Percentiles rank a stretch among this genome's conserved stretches.
phyloP scores from a whole-genome alignment of 1,139 yeast genomes.

The Debaryomycetaceae sp. region DNA sequence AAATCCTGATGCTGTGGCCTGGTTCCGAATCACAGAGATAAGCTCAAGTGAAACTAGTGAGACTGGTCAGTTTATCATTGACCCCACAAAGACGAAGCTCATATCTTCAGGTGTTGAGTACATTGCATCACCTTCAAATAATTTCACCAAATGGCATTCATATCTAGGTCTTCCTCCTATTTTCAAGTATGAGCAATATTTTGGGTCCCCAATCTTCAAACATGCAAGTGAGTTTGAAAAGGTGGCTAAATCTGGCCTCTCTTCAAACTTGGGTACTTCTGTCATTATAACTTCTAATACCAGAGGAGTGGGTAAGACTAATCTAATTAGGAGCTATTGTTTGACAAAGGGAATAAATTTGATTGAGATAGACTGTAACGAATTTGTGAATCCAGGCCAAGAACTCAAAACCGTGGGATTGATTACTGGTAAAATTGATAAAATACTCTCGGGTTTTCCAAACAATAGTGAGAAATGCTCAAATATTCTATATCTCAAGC shows the following conservation, averaged over 20 bases:
- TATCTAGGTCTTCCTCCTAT: slow-evolving; percentile 44
- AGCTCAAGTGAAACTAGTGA: slow-evolving; percentile 25
- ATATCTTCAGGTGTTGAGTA: slow-evolving; percentile 61
- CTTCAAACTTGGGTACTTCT: slow-evolving; percentile 49
- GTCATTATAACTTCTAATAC: slow-evolving; percentile 65
- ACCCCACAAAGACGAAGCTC: slow-evolving; percentile 62
- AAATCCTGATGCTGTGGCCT: slow-evolving; percentile 71
- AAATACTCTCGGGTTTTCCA: slow-evolving; percentile 26
- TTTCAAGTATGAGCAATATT: slow-evolving; percentile 27
- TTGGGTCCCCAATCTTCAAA: slow-evolving; percentile 27
- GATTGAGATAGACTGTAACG: slow-evolving; percentile 67
- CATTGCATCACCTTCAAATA: slow-evolving; percentile 33
- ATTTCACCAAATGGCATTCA: slow-evolving; percentile 42
- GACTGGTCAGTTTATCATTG: slow-evolving; percentile 54
- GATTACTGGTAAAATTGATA: slow-evolving; percentile 72
- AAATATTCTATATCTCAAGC: slow-evolving; percentile 59
- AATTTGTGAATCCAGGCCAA: slow-evolving; percentile 60
- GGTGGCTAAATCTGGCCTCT: slow-evolving; percentile 44
- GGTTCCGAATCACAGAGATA: slow-evolving; percentile 65
- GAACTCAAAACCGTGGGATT: slow-evolving; percentile 79
- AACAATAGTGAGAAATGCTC: slow-evolving; percentile 18
- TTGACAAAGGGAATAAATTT: slow-evolving; percentile 64
- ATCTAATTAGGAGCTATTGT: slow-evolving; percentile 55
- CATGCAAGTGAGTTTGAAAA: slow-evolving; percentile 53
- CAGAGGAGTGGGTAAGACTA: slow-evolving; percentile 77